phyloP scores from a whole-genome alignment of 1,284 basidiomycete species.

The Golubevia pallescens region DNA sequence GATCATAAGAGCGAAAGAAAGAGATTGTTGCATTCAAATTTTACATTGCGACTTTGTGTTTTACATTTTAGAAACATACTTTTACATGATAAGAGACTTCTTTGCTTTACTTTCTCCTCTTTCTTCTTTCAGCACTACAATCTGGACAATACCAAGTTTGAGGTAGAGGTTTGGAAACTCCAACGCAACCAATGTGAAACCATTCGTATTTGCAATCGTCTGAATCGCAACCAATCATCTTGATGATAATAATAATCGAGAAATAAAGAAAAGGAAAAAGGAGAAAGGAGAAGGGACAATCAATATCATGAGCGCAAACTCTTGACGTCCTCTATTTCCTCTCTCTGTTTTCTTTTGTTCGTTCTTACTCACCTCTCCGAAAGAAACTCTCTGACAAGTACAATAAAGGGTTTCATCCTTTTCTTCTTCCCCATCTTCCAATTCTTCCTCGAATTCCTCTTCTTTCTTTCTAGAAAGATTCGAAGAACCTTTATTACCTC shows the following conservation, averaged over 20 bases:
- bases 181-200: slow-evolving; percentile 63
- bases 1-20: background rate
- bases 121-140: slow-evolving; percentile 4
- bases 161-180: slow-evolving; percentile 56
- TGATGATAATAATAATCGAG: too few relatives aligned
- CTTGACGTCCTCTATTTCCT: too few relatives aligned
- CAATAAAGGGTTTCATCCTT: slow-evolving; percentile 59
- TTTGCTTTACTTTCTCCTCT: background rate
- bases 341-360: background rate
- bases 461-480: background rate
- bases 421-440: slow-evolving; percentile 20
- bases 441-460: background rate
- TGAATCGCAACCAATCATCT: slow-evolving; percentile 26
- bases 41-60: slow-evolving; percentile 4
- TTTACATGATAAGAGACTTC: too few relatives aligned
- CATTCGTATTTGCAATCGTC: slow-evolving; percentile 57
- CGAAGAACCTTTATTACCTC: background rate
- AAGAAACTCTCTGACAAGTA: slow-evolving; percentile 58
- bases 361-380: slow-evolving; percentile 58
- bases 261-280: slow-evolving; percentile 1
- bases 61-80: slow-evolving; percentile 1
- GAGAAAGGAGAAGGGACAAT: slow-evolving; percentile 4
- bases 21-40: background rate
- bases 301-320: too few relatives aligned
- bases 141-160: slow-evolving; percentile 55